Evolutionary conservation across 2,329 filamentous ascomycete genomes (phyloP), one percentile per base, ranked within the genome.

Genomic region (Cercospora sp.): DNA sequence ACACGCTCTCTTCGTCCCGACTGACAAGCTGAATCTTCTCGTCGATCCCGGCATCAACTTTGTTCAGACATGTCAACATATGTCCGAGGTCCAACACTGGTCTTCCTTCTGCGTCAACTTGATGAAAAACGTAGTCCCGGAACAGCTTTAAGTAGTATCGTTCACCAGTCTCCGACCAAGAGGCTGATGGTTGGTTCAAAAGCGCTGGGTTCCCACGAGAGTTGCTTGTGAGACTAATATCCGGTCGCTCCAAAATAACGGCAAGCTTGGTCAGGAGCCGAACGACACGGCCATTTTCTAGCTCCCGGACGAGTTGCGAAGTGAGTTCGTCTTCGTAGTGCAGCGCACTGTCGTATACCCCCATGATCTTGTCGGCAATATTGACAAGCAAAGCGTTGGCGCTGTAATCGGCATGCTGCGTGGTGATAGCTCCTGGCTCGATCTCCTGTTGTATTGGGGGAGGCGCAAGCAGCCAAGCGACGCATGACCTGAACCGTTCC

Each of bases 61-160:
- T 97, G 81, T 96, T 97, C 73, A 99, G 81, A 76, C 91, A 94
- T 28, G 86, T 87, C 57, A 99, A 80, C 71, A 98, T 92, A 81
- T 98, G 94, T 3, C 91, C 94, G 67, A 97, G 83, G 77, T 97
- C 92, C 5, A 96, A 84, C 1, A 94, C 90, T 0, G 95, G 91
- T 63, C 91, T 90, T 13, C 93, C 93, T 66, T 92, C 89, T 31
- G 87, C 86, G 77, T 98, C 93, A 12, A 97, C 93, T 76, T 96
- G 94, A 79, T 99, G 95, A 81, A 98, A 99, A 48, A 97, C 92
- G 75, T 96, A 98, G 80, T 99, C 95, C 60, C 95, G 88, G 83
- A 98, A 98, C 8, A 99, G 86, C 81, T 97, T 97, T 71, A 99
- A 84, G 77, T 92, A 91, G 78, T 97, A 98, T 30, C 94, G 88